Base-by-base conservation (phyloP, 768 basidiomycete species). In the Calocera cornea region DNA sequence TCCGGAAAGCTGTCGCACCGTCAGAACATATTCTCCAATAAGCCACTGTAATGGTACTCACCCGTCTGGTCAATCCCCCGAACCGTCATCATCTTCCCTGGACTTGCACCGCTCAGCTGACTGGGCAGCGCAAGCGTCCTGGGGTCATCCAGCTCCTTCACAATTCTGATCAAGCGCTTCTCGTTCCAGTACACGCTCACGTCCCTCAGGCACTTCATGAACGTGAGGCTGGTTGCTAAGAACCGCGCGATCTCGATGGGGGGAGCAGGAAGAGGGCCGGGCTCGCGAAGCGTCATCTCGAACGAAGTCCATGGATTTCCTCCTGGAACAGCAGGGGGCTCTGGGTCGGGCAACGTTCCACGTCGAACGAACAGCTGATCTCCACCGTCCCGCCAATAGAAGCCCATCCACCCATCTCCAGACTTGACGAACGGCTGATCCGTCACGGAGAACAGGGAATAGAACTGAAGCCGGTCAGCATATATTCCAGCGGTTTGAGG, bases 301-400 rank as follows among this genome's bases (percentile, higher is more conserved):
- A 99, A 97, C 0, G 87, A 82, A 1, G 95, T 94, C 91, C 93
- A 97, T 2, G 79, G 77, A 54, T 78, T 77, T 33, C 71, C 67
- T 65, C 75, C 74, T 17, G 77, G 76, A 1, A 7, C 64, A n/a
- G 31, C 41, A n/a, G 75, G 69, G 11, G 65, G 66, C 64, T 72
- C 38, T 24, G 78, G 71, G 34, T 73, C 71, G 22, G 85, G 82
- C 40, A 90, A 78, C 47, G 80, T 77, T 8, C 92, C 94, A 38
- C 91, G 84, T 38, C 92, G 86, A 17, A 89, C 94, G 71, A 87
- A 89, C 1, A 97, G 82, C 88, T 92, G 65, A 73, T 94, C 92
- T 72, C 89, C 91, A 72, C 88, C 89, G 72, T 90, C 90, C 74
- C 92, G 94, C 92, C 92, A 97, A 75, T 95, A 90, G 75, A 97